Percentiles rank a stretch among this genome's conserved stretches.
Evolutionary conservation across 768 basidiomycete species (phyloP).

Genomic region (Candolleomyces eurysporus): DNA sequence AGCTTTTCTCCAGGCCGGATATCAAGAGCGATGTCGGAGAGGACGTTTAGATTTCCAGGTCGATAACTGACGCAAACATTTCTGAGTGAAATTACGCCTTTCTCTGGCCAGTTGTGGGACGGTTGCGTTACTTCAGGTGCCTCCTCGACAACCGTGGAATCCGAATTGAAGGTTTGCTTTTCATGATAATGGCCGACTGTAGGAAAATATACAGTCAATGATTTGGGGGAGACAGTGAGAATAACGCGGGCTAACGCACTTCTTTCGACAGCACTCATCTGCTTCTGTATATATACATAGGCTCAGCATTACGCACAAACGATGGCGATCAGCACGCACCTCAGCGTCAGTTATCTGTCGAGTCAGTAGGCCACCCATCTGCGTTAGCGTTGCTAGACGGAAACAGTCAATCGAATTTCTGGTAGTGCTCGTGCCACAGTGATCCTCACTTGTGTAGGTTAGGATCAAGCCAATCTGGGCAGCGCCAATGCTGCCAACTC

Average conservation of each 20-base stretch:
- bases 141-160: constrained; percentile 62
- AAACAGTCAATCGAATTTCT: neutral
- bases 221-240: neutral
- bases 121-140: constrained; percentile 49
- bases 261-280: constrained; percentile 65
- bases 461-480: constrained; percentile 74
- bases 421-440: neutral
- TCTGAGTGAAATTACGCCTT: constrained; percentile 61
- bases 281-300: constrained; percentile 38
- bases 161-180: constrained; percentile 43
- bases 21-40: constrained; percentile 60
- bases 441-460: constrained; percentile 52
- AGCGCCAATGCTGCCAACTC: constrained; percentile 56
- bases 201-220: neutral
- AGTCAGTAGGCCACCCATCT: constrained; percentile 52
- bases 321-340: constrained; percentile 26
- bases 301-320: neutral
- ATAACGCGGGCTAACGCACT: constrained; percentile 21
- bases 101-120: constrained; percentile 57
- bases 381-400: constrained; percentile 46
- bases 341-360: constrained; percentile 66
- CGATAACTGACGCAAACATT: constrained; percentile 63
- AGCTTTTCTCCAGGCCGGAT: constrained; percentile 72
- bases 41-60: constrained; percentile 67
- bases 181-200: constrained; percentile 52